Evolutionary conservation across 23 red algal species (phyloP).

Genomic region (Gracilaria gracilis): DNA sequence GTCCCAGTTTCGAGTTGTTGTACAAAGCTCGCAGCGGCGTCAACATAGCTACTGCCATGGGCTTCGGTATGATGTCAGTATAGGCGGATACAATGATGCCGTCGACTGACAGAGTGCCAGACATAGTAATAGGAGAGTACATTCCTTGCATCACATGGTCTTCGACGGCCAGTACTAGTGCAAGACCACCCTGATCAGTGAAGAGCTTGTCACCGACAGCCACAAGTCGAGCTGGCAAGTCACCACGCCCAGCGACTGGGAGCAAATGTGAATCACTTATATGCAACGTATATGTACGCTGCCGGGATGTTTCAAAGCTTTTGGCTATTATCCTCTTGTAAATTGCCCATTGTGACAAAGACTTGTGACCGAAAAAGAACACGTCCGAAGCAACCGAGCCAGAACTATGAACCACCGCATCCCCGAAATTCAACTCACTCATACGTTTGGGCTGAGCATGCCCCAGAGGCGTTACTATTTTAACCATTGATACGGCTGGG

Average conservation of each 20-base stretch:
- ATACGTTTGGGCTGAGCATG: neutral
- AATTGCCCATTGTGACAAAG: conserved; percentile 17
- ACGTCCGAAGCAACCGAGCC: conserved; percentile 18
- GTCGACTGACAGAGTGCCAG: conserved; percentile 24
- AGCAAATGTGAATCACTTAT: conserved; percentile 42
- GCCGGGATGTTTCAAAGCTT: neutral
- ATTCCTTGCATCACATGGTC: conserved; percentile 46
- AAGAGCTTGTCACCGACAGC: conserved; percentile 38
- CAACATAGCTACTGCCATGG: conserved; percentile 16
- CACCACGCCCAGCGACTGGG: conserved; percentile 31
- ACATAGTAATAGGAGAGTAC: conserved; percentile 42
- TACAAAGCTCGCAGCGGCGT: conserved; percentile 48
- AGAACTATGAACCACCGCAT: conserved; percentile 18
- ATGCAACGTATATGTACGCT: conserved; percentile 15
- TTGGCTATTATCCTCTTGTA: conserved; percentile 34
- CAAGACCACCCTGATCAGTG: conserved; percentile 32
- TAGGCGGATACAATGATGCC: conserved; percentile 52
- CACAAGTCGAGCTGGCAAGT: conserved; percentile 26
- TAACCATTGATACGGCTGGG: conserved; percentile 15
- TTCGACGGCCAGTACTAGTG: conserved; percentile 14
- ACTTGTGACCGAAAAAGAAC: conserved; percentile 59
- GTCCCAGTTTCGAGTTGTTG: neutral
- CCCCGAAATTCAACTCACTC: conserved; percentile 15
- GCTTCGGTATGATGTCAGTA: conserved; percentile 37
- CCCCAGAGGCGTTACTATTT: neutral